These are phyloP conservation scores for Dysphania ambrosioides DNA, from an alignment of 148 eudicot species.

Conservation along the genomic window DNA sequence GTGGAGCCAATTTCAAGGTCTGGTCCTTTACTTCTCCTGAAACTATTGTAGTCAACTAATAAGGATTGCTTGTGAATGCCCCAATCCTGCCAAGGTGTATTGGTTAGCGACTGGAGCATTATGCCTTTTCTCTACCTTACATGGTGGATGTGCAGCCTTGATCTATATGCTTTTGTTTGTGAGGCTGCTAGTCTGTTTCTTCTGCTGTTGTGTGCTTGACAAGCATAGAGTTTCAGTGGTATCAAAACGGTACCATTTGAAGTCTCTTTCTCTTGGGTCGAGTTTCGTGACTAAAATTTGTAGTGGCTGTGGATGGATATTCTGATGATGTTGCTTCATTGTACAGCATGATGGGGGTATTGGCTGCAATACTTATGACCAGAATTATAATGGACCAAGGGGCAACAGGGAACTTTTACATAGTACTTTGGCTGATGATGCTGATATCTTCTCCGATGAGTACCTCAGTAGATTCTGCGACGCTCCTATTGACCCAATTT, in stretches of 20 bases:
- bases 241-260: background rate
- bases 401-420: slow-evolving; percentile 17
- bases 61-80: background rate
- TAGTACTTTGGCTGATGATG: slow-evolving; percentile 19
- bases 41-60: background rate
- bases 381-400: background rate
- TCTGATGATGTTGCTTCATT: slow-evolving; percentile 26
- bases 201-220: slow-evolving; percentile 8
- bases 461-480: slow-evolving; percentile 32
- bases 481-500: slow-evolving; percentile 13
- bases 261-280: background rate
- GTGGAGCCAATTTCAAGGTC: background rate
- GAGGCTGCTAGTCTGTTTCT: background rate
- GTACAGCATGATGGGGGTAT: slow-evolving; percentile 34
- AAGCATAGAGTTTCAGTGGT: background rate
- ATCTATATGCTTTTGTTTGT: background rate
- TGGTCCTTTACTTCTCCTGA: no score
- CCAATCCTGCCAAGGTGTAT: background rate
- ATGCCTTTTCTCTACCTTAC: no score
- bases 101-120: background rate
- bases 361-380: slow-evolving; percentile 9
- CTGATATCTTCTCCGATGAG: slow-evolving; percentile 36
- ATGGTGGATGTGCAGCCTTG: slow-evolving; percentile 5
- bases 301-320: background rate
- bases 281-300: background rate